Conservation (phyloP, 2,329 filamentous ascomycete species). For the Talaromyces sp. region DNA sequence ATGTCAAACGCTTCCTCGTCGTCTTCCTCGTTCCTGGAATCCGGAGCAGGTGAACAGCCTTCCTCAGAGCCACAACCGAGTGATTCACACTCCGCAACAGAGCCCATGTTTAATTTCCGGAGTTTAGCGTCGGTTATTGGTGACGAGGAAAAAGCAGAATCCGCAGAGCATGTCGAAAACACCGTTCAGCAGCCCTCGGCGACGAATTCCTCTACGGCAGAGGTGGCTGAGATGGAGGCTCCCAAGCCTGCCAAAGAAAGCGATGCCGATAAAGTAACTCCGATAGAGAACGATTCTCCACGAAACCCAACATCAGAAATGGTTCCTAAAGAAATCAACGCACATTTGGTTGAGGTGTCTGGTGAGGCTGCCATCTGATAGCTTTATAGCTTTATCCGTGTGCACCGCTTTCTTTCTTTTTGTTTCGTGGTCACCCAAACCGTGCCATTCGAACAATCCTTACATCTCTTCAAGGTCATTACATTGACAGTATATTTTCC, state of each 20-base stretch:
- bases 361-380: conserved; percentile 21
- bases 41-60: conserved; percentile 34
- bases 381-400: not conserved
- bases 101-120: conserved; percentile 87
- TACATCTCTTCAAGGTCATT: not conserved
- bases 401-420: no score
- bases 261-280: not conserved
- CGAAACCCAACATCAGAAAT: conserved; percentile 16
- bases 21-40: conserved; percentile 70
- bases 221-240: conserved; percentile 7
- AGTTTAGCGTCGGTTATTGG: conserved; percentile 82
- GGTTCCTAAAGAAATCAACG: conserved; percentile 31
- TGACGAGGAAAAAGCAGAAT: conserved; percentile 49
- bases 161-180: conserved; percentile 28
- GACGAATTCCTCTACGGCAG: conserved; percentile 12
- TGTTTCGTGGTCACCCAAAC: not conserved
- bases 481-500: not conserved
- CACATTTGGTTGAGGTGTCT: conserved; percentile 31
- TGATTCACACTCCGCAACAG: conserved; percentile 49
- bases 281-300: conserved; percentile 8
- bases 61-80: conserved; percentile 49
- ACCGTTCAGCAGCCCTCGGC: conserved; percentile 10
- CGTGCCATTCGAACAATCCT: not conserved
- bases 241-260: conserved; percentile 14
- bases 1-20: conserved; percentile 84